Percentiles rank a stretch among this genome's conserved stretches.
Evolutionary conservation across 2,329 filamentous ascomycete genomes (phyloP).

Genomic region (Alternaria ethzedia): DNA sequence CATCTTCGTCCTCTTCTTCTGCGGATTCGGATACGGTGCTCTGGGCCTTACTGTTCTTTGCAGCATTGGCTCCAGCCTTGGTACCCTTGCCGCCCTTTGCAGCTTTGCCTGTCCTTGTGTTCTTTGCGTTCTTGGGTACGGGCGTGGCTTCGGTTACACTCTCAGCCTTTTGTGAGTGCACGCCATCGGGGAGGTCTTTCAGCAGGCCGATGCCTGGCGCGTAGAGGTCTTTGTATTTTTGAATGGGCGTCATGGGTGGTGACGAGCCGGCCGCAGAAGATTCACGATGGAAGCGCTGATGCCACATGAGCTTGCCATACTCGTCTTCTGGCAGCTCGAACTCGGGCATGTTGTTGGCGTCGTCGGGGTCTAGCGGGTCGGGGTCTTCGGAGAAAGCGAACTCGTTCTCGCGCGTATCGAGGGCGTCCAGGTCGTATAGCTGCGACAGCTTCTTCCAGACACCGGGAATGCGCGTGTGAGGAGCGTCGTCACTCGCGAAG

Average conservation of each 20-base stretch:
- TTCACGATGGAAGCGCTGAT: conserved; percentile 43
- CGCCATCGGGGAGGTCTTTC: conserved; percentile 36
- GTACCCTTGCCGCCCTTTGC: conserved; percentile 31
- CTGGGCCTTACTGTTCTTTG: conserved; percentile 40
- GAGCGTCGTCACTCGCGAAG: conserved; percentile 70
- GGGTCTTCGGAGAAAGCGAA: conserved; percentile 64
- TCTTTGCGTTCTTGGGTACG: conserved; percentile 38
- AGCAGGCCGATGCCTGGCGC: conserved; percentile 43
- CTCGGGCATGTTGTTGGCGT: conserved; percentile 40
- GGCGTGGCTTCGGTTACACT: conserved; percentile 39
- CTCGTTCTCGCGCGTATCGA: conserved; percentile 80
- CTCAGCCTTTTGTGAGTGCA: conserved; percentile 36
- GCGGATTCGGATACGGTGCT: conserved; percentile 43
- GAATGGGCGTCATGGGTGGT: conserved; percentile 36
- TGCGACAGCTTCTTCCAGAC: conserved; percentile 89
- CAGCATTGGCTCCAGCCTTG: conserved; percentile 29
- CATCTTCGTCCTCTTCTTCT: conserved; percentile 50
- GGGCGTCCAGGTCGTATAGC: conserved; percentile 83
- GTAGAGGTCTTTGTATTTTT: conserved; percentile 43
- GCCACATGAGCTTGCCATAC: conserved; percentile 54
- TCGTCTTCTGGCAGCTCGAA: conserved; percentile 55
- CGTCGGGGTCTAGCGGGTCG: conserved; percentile 52
- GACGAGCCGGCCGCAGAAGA: conserved; percentile 37
- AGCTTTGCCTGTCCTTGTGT: conserved; percentile 33
- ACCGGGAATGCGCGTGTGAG: conserved; percentile 85